Evolutionary conservation across 176 grass and related monocot genomes (phyloP).

Genomic region (Elymus sibiricus): DNA sequence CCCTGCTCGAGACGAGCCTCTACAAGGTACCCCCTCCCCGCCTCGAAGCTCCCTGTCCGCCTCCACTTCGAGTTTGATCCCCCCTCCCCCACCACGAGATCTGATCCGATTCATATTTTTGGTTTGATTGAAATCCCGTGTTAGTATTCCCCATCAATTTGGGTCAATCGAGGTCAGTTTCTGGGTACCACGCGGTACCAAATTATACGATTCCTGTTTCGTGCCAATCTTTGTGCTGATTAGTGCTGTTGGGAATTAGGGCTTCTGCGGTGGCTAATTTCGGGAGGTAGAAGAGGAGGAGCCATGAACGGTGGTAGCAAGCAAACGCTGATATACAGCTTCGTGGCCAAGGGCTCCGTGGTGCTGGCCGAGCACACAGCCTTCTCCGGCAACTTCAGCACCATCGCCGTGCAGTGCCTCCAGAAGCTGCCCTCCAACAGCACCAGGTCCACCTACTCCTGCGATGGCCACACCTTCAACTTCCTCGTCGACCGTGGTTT

Average conservation of each 20-base stretch:
- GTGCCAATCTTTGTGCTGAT: constrained; percentile 11
- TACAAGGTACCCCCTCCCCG: constrained; percentile 13
- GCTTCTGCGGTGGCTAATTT: not conserved
- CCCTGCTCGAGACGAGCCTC: constrained; percentile 6
- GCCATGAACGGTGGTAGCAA: constrained; percentile 57
- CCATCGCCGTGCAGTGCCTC: constrained; percentile 92
- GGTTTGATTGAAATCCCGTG: not conserved
- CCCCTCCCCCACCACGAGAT: constrained; percentile 6
- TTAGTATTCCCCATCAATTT: not conserved
- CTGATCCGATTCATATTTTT: not conserved
- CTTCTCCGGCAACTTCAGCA: constrained; percentile 96
- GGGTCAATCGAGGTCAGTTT: not conserved
- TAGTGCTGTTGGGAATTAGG: constrained; percentile 3
- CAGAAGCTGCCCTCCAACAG: constrained; percentile 74
- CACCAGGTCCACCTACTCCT: constrained; percentile 92
- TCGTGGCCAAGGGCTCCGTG: constrained; percentile 87
- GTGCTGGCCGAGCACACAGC: constrained; percentile 91
- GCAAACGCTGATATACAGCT: constrained; percentile 88
- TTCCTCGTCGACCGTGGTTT: constrained; percentile 77
- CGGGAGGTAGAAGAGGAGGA: not conserved
- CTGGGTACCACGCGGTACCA: too few species aligned
- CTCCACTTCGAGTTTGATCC: not conserved
- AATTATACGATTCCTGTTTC: not conserved
- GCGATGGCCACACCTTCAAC: constrained; percentile 96
- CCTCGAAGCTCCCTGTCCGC: not conserved